A percentile compares a stretch with the other conserved stretches of the same genome.
Conservation (phyloP, 169 alveolate species). For the Plasmodium vivax region DNA sequence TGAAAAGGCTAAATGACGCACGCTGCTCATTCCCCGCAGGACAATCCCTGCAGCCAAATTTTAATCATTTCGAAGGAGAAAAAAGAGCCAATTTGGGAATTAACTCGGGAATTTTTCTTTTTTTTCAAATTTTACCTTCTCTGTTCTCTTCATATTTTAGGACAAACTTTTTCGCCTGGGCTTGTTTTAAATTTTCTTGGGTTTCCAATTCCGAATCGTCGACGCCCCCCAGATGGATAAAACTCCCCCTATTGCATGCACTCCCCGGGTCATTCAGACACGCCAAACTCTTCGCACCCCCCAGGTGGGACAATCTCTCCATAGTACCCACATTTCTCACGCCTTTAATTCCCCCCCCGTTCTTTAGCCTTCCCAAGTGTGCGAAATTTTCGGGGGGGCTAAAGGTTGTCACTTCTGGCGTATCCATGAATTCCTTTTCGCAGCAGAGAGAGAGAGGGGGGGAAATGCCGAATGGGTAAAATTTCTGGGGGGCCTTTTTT, state of each 20-base stretch:
- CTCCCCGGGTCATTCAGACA: background rate
- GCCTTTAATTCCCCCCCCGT: slow-evolving; percentile 4
- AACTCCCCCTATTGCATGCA: background rate
- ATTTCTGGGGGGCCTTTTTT: background rate
- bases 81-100: background rate
- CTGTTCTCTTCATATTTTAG: slow-evolving; percentile 46
- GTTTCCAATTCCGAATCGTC: background rate
- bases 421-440: background rate
- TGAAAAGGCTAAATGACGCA: background rate
- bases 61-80: background rate
- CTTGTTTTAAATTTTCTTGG: background rate
- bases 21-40: background rate
- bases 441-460: background rate
- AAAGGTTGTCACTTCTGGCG: background rate
- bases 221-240: background rate
- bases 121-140: slow-evolving; percentile 5
- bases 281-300: background rate
- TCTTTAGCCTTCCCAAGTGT: background rate
- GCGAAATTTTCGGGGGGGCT: background rate
- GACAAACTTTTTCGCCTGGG: background rate
- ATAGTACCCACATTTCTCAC: background rate
- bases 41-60: background rate
- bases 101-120: background rate
- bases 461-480: background rate
- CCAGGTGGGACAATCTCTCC: background rate